Percentiles rank a stretch among this genome's conserved stretches.
Evolutionary conservation across 2,329 filamentous ascomycete genomes (phyloP).

Genomic region (Dothistroma septosporum): DNA sequence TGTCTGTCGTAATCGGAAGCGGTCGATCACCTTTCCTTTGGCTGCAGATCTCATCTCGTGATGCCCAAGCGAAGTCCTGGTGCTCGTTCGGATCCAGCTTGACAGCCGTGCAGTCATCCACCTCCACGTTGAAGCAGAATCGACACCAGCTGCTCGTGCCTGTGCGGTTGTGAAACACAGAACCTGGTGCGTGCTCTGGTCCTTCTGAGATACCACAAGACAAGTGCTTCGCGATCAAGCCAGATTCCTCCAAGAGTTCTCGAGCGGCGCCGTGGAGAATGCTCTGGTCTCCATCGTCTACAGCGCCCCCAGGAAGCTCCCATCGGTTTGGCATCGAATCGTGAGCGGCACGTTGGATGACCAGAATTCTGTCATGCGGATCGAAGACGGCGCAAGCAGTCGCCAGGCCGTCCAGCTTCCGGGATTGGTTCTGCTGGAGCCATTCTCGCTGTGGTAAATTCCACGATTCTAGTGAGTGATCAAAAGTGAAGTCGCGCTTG

Average conservation of each 20-base stretch:
- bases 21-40: background rate
- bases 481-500: background rate
- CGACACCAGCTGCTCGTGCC: conserved; percentile 1
- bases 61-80: conserved; percentile 39
- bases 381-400: background rate
- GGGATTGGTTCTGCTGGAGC: background rate
- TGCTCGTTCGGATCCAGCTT: conserved; percentile 42
- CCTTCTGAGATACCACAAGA: background rate
- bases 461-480: background rate
- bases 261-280: conserved; percentile 46
- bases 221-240: conserved; percentile 32
- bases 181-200: background rate
- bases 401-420: background rate
- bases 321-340: conserved; percentile 42
- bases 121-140: conserved; percentile 11
- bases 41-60: conserved; percentile 37
- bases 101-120: conserved; percentile 9
- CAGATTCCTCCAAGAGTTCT: conserved; percentile 50
- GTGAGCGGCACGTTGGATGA: conserved; percentile 43
- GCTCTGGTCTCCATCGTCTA: conserved; percentile 41
- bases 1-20: background rate
- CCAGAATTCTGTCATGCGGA: conserved; percentile 35
- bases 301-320: conserved; percentile 51
- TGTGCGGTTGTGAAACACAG: conserved; percentile 2
- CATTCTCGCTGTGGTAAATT: background rate